Evolutionary conservation across 2,329 filamentous ascomycete species (phyloP), one percentile per base, ranked within the genome.

Genomic region (Exophiala sideris): DNA sequence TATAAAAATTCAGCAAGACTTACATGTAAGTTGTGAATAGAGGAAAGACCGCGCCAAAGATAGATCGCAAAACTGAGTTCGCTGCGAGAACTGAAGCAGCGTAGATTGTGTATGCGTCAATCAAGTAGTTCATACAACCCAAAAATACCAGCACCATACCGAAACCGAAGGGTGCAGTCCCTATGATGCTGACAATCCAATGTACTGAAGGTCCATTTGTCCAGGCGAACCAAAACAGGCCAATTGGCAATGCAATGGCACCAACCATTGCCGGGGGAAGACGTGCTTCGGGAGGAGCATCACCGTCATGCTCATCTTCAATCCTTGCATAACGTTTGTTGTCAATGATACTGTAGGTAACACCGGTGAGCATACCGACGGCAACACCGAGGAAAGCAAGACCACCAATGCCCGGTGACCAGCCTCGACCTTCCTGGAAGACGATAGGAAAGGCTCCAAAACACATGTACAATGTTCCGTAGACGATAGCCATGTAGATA

Each of bases 331-430:
- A 72, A 6, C 72, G 68, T 41, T 63, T 66, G 56, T 75, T 74
- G 57, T 74, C 71, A 18, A 59, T 65, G 18, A 75, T 66, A 20
- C 65, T 74, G 64, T 67, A 79, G 57, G 40, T 70, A 53, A 68
- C 72, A 36, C 64, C 77, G 50, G 57, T 63, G 9, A 69, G 16
- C 65, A 70, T 70, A 24, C 71, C 72, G 24, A 73, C 78, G 7
- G 81, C 78, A 6, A 89, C 79, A 41, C 86, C 86, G 18, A 89
- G 66, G 67, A 89, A 88, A 1, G 86, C 76, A 1, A 87, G 74
- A 24, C 84, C 82, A 35, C 81, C 79, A 35, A 84, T 73, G 33
- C 82, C 82, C 16, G 75, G 65, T 11, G 72, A 76, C 81, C 83
- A 87, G 36, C 79, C 79, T 45, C 83, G 79, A 36, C 73, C 63